Evolutionary conservation across 2,329 filamentous ascomycete species (phyloP).

Genomic region (Beauveria rudraprayagi): DNA sequence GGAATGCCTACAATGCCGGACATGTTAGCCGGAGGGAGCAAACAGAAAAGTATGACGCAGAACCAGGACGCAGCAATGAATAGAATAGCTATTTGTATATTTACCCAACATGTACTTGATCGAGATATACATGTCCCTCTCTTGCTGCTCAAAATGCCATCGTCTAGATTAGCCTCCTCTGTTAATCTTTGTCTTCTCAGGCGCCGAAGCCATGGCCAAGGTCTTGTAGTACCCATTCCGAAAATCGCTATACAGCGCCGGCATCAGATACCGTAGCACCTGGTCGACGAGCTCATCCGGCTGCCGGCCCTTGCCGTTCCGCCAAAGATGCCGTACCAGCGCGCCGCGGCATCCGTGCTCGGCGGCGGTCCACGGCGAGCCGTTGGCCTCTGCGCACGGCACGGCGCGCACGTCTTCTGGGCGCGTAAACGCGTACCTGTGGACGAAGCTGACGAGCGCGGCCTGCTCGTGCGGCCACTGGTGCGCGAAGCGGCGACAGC

Average conservation of each 20-base stretch:
- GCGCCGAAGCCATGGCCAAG: background rate
- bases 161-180: background rate
- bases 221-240: background rate
- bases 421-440: background rate
- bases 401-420: background rate
- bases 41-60: too few relatives aligned
- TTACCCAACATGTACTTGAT: too few relatives aligned
- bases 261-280: background rate
- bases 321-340: background rate
- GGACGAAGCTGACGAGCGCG: constrained; percentile 1
- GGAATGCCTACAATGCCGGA: too few relatives aligned
- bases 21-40: too few relatives aligned
- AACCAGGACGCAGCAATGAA: too few relatives aligned
- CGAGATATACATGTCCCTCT: too few relatives aligned
- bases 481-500: background rate
- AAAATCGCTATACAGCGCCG: background rate
- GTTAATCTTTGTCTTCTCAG: background rate
- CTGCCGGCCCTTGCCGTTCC: background rate
- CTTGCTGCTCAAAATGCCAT: background rate
- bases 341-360: background rate
- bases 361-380: background rate
- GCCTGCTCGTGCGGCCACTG: constrained; percentile 7
- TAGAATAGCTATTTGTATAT: too few relatives aligned
- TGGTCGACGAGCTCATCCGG: background rate
- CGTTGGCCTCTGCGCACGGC: constrained; percentile 4